phyloP scores from a whole-genome alignment of 305 asterid species.

The Ruellia speciosa region DNA sequence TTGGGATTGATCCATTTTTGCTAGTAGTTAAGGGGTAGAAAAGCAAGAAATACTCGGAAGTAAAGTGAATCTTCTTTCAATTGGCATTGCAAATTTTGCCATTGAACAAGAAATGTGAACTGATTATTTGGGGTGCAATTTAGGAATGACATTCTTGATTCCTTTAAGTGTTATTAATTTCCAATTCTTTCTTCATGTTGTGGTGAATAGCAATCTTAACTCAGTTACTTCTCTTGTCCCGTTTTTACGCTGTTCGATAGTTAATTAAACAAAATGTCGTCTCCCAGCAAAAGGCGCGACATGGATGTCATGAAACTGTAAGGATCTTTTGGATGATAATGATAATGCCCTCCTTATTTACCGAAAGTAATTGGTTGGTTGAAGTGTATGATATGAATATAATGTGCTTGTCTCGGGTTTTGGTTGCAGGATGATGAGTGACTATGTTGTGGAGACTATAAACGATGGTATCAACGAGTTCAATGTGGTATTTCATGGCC shows the following conservation, averaged over 20 bases:
- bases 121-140: too few relatives aligned
- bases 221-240: slow-evolving; percentile 12
- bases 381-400: not conserved
- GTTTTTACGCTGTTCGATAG: slow-evolving; percentile 13
- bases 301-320: slow-evolving; percentile 94
- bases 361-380: not conserved
- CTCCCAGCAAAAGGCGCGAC: slow-evolving; percentile 87
- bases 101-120: too few relatives aligned
- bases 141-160: too few relatives aligned
- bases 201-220: not conserved
- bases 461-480: slow-evolving; percentile 81
- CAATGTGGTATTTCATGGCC: slow-evolving; percentile 83
- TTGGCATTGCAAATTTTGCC: too few relatives aligned
- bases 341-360: not conserved
- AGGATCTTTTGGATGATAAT: slow-evolving; percentile 19
- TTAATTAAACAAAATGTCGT: slow-evolving; percentile 47
- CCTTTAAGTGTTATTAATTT: too few relatives aligned
- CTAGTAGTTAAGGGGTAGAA: too few relatives aligned
- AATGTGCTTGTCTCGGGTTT: not conserved
- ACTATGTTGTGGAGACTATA: slow-evolving; percentile 72
- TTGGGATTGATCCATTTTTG: too few relatives aligned
- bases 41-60: too few relatives aligned
- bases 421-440: slow-evolving; percentile 83
- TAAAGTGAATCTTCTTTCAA: too few relatives aligned
- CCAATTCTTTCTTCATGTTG: too few relatives aligned